These are phyloP conservation scores for Entomortierella lignicola DNA, from an alignment of 192 early-diverging fungal genomes.

Conservation along the genomic window DNA sequence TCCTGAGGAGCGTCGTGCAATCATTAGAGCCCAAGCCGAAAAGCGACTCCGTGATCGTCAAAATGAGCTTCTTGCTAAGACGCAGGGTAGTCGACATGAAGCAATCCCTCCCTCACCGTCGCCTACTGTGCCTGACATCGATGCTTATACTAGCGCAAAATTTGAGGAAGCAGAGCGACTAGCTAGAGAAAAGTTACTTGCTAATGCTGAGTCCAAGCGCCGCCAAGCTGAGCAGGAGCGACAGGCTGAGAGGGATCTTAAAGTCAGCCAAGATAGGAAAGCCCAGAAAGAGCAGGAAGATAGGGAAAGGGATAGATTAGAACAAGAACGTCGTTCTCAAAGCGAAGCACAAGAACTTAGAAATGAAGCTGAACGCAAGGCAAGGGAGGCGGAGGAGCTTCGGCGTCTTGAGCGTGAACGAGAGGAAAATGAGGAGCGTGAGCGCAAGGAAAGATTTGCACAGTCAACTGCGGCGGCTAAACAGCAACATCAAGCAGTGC, in stretches of 20 bases:
- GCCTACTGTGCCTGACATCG: constrained; percentile 38
- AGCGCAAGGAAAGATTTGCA: constrained; percentile 49
- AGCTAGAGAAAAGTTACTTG: constrained; percentile 52
- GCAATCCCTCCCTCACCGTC: constrained; percentile 23
- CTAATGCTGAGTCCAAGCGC: constrained; percentile 54
- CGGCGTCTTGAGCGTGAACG: constrained; percentile 11
- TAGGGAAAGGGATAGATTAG: constrained; percentile 4
- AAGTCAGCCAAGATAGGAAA: constrained; percentile 12
- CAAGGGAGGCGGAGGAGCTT: constrained; percentile 15
- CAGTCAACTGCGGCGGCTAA: constrained; percentile 31
- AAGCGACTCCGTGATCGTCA: constrained; percentile 62
- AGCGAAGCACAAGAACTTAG: not conserved
- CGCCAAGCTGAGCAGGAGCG: constrained; percentile 53
- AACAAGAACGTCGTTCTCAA: constrained; percentile 17
- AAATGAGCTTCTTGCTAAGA: constrained; percentile 42
- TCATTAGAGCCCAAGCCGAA: constrained; percentile 65
- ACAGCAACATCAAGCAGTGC: constrained; percentile 23
- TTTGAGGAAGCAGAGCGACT: constrained; percentile 59
- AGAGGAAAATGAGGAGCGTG: constrained; percentile 37
- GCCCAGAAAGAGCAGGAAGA: constrained; percentile 13
- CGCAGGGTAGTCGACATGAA: constrained; percentile 14
- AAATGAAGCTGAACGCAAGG: constrained; percentile 12
- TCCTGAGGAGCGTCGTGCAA: constrained; percentile 57
- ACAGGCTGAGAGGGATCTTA: constrained; percentile 44
- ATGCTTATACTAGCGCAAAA: constrained; percentile 53